A percentile compares a stretch with the other conserved stretches of the same genome.
Conservation (phyloP, 179 eudicot species). For the Camellia oleifera region DNA sequence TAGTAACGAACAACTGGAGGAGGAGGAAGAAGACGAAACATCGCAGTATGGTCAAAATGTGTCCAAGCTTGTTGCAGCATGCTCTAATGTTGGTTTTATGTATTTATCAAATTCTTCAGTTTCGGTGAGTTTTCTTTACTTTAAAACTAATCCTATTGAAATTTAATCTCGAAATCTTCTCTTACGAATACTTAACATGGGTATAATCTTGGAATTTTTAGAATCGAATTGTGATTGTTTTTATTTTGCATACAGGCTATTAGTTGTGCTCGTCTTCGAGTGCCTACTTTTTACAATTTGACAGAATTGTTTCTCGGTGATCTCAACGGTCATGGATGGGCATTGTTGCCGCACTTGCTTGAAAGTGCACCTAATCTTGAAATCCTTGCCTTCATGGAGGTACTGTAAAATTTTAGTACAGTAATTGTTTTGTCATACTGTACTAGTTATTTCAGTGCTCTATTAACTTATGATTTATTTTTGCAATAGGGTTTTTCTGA, state of each 20-base stretch:
- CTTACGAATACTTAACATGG: not conserved
- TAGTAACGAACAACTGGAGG: not conserved
- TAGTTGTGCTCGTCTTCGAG: not conserved
- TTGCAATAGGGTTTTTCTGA: not conserved
- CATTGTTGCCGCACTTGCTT: constrained; percentile 12
- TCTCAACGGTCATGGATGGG: constrained; percentile 4
- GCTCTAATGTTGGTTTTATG: not conserved
- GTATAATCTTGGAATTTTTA: not conserved
- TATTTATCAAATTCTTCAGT: not conserved
- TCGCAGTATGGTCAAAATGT: not conserved
- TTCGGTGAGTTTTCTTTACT: not conserved
- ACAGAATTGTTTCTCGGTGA: not conserved
- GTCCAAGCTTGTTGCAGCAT: constrained; percentile 12
- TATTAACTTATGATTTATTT: not conserved
- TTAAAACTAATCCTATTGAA: too few species aligned
- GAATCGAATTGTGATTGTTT: not conserved
- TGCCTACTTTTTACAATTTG: constrained; percentile 12
- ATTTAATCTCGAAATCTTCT: too few species aligned
- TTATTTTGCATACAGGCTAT: constrained; percentile 1
- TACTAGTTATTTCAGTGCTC: not conserved
- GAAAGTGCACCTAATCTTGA: constrained; percentile 12
- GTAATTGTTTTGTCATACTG: not conserved
- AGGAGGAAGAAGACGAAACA: not conserved
- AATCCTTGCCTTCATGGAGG: constrained; percentile 11
- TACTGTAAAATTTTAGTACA: not conserved